Conservation (phyloP, 2,329 filamentous ascomycete species). For the Microthyrium microscopicum region DNA sequence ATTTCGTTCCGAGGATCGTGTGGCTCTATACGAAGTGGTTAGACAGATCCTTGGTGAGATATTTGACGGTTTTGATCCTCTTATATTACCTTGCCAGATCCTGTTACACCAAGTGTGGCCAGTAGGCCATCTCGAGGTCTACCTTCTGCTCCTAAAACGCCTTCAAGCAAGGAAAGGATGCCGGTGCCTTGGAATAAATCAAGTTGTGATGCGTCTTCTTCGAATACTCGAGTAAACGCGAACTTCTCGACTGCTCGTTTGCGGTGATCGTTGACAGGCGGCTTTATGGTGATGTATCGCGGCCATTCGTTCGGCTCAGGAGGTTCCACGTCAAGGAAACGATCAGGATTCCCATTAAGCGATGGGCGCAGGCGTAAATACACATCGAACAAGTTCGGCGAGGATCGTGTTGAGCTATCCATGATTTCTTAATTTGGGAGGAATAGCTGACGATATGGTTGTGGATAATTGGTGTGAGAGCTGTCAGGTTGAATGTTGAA, state of each 20-base stretch:
- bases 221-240: constrained; percentile 83
- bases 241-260: constrained; percentile 86
- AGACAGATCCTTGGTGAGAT: too few relatives aligned
- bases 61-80: background rate
- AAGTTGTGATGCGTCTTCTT: constrained; percentile 68
- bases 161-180: constrained; percentile 59
- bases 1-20: constrained; percentile 79
- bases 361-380: constrained; percentile 58
- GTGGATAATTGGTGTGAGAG: too few relatives aligned
- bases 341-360: constrained; percentile 30
- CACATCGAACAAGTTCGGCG: constrained; percentile 68
- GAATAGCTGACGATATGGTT: too few relatives aligned
- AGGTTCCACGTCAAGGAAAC: constrained; percentile 64
- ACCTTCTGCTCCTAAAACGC: constrained; percentile 56
- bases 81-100: constrained; percentile 69
- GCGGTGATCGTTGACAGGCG: constrained; percentile 62
- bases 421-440: too few relatives aligned
- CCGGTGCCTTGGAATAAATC: constrained; percentile 74
- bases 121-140: constrained; percentile 74
- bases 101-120: constrained; percentile 84
- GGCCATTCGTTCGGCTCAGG: constrained; percentile 18
- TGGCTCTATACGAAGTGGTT: constrained; percentile 50
- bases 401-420: constrained; percentile 20
- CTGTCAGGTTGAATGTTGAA: too few relatives aligned
- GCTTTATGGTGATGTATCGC: constrained; percentile 35